phyloP scores from a whole-genome alignment of 2,329 filamentous ascomycete species.

The Exophiala spinifera region DNA sequence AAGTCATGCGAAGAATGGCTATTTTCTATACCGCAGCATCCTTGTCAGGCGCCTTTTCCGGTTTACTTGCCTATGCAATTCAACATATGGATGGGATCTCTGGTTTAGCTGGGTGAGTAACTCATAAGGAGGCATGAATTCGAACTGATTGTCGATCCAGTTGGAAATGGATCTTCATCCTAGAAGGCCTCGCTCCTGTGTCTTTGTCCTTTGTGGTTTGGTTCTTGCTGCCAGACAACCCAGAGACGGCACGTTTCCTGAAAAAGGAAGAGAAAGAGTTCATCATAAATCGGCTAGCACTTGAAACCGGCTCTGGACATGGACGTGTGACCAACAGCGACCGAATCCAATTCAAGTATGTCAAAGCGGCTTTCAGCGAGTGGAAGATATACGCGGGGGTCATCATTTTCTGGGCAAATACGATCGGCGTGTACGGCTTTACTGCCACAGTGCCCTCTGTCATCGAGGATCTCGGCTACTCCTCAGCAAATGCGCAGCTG shows the following conservation, averaged over 20 bases:
- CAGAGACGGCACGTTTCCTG: conserved; percentile 71
- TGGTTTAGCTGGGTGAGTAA: conserved; percentile 37
- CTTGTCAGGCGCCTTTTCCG: conserved; percentile 45
- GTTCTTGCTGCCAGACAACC: conserved; percentile 69
- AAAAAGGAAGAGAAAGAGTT: conserved; percentile 62
- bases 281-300: conserved; percentile 61
- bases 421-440: conserved; percentile 28
- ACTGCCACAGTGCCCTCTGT: conserved; percentile 34
- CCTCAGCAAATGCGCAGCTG: conserved; percentile 39
- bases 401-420: conserved; percentile 27
- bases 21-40: conserved; percentile 33
- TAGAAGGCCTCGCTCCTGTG: conserved; percentile 51
- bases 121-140: neutral
- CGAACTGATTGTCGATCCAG: neutral
- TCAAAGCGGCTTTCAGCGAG: conserved; percentile 62
- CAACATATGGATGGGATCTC: conserved; percentile 45
- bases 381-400: conserved; percentile 60
- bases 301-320: conserved; percentile 60
- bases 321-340: conserved; percentile 56
- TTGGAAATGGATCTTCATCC: conserved; percentile 58
- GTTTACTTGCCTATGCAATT: conserved; percentile 51
- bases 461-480: conserved; percentile 41
- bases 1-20: conserved; percentile 32
- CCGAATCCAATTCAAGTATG: conserved; percentile 64
- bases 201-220: conserved; percentile 51